A percentile compares a stretch with the other conserved stretches of the same genome.
These are phyloP conservation scores for Pestalotiopsis fici DNA, from an alignment of 2,329 filamentous ascomycete genomes.

Conservation along the genomic window DNA sequence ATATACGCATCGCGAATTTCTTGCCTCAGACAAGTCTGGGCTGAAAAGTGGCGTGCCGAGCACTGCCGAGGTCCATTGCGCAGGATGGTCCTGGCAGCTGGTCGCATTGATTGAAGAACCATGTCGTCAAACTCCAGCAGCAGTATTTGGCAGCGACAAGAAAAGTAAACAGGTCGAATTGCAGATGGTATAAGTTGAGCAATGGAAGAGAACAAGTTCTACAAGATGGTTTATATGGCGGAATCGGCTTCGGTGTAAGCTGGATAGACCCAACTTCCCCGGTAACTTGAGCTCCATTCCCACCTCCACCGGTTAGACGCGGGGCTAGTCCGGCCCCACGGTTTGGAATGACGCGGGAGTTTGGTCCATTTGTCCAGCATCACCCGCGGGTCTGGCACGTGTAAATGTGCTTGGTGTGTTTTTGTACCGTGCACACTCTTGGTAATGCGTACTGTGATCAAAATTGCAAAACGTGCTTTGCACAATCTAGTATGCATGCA, in stretches of 20 bases:
- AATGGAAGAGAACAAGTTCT: not conserved
- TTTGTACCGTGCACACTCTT: not conserved
- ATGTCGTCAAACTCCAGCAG: slow-evolving; percentile 14
- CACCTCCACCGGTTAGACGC: slow-evolving; percentile 8
- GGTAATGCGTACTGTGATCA: too few relatives aligned
- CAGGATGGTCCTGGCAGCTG: slow-evolving; percentile 20
- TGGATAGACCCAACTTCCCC: not conserved
- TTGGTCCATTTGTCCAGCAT: not conserved
- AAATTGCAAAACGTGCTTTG: not conserved
- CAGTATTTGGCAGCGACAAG: not conserved
- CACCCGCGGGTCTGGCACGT: slow-evolving; percentile 1
- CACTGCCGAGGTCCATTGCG: slow-evolving; percentile 17
- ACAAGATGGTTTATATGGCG: not conserved
- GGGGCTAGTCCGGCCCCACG: slow-evolving; percentile 5
- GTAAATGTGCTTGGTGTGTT: not conserved
- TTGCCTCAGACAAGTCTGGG: slow-evolving; percentile 45
- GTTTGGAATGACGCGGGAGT: not conserved
- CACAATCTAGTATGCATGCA: not conserved
- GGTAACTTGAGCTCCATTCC: not conserved
- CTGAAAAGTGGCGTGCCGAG: slow-evolving; percentile 48
- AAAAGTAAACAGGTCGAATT: not conserved
- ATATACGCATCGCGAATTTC: slow-evolving; percentile 94
- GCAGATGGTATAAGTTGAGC: not conserved
- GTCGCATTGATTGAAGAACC: slow-evolving; percentile 22
- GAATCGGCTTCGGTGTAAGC: not conserved